Evolutionary conservation across 1,284 basidiomycete genomes (phyloP), one percentile per base, ranked within the genome.

Genomic region (Cerioporus squamosus): DNA sequence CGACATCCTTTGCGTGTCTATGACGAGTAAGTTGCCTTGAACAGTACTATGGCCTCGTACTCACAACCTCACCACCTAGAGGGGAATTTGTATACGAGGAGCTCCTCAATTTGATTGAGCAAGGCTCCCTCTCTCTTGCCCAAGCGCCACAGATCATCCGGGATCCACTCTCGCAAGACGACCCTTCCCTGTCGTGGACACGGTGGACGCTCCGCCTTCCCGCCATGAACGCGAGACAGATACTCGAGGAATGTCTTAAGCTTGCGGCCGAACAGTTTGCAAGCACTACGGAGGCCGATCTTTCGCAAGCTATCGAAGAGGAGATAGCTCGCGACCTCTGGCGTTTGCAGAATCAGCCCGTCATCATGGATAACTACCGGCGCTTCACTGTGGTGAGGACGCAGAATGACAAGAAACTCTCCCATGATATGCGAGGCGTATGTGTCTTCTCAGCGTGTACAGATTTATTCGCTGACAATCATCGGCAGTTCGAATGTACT

Each of bases 381-480:
- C 80, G 88, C 36, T 90, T 81, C 69, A 82, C 88, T 12, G 76
- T 87, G 1, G 71, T 90, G 51, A 76, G 71, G 60, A 76, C 76
- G 20, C 65, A 60, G 22, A 68, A 67, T 23, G 78, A 80, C 44
- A 52, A 50, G 8, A 51, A 52, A 29, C 65, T 73, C 47, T 56
- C 68, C 18, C 61, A 64, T 39, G 70, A 71, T 44, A 44, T 43
- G 43, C 67, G 69, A 57, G 75, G 74, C 36, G 79, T 79, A 60
- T 54, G 76, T 71, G 3, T 45, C 44, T 10, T 39, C 22, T 18
- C 2, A 4, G 15, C 33, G 31, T 23, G 12, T 33, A 18, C 2
- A 46, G 29, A 15, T 42, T 18, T 26, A 22, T 42, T 12, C 15
- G 20, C 33, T 39, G 46, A 33, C 39, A 17, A 51, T 48, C n/a